A percentile compares a stretch with the other conserved stretches of the same genome.
phyloP scores from a whole-genome alignment of 164 flowering plant species.

The Sedum album region DNA sequence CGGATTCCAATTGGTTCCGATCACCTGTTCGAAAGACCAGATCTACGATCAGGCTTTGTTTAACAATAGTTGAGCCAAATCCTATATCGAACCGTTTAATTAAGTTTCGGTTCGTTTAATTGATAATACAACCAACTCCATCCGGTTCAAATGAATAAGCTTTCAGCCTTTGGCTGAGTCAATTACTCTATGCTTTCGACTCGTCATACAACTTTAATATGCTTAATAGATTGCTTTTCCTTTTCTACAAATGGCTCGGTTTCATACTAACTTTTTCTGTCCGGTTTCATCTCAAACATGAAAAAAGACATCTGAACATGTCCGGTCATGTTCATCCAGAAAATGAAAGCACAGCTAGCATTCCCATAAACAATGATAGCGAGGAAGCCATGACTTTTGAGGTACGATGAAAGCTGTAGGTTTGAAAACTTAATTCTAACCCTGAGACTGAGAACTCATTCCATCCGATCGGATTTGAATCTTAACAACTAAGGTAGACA shows the following conservation, averaged over 20 bases:
- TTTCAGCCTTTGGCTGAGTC: no score
- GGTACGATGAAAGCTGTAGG: not conserved
- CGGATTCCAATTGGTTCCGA: no score
- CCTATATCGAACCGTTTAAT: no score
- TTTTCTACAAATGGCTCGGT: not conserved
- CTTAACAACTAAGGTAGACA: not conserved
- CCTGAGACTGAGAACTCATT: not conserved
- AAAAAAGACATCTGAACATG: not conserved
- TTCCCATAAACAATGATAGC: not conserved
- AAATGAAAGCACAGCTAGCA: slow-evolving; percentile 1
- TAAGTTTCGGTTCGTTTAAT: no score
- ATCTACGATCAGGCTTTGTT: no score
- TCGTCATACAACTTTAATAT: no score
- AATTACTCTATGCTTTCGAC: no score
- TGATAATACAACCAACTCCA: no score
- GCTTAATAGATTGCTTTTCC: not conserved
- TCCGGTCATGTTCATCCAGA: not conserved
- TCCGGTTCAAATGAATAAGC: no score
- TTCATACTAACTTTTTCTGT: not conserved
- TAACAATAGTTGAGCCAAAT: no score
- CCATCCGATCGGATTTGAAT: not conserved
- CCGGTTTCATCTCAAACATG: not conserved
- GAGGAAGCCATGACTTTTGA: not conserved
- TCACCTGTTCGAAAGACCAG: no score
- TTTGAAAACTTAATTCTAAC: not conserved